Percentiles rank a stretch among this genome's conserved stretches.
Conservation (phyloP, 78 protist species). For the Guillardia theta region DNA sequence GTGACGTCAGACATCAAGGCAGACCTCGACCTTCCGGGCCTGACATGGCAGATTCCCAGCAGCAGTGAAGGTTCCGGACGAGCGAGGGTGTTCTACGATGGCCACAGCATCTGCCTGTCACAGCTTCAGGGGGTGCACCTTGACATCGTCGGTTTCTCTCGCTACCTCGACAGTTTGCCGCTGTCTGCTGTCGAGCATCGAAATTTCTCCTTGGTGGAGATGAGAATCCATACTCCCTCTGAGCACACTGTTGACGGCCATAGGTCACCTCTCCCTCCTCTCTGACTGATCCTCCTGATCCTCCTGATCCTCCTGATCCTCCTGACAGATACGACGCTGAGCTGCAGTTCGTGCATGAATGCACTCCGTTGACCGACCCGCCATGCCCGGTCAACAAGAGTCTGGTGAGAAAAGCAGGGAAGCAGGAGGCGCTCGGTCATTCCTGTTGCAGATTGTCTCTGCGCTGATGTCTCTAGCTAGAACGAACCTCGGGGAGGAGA, state of each 20-base stretch:
- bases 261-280: neutral
- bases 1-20: neutral
- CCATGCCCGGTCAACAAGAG: neutral
- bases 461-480: neutral
- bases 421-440: neutral
- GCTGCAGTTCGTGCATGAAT: neutral
- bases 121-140: neutral
- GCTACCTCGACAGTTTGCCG: neutral
- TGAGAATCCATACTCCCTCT: neutral
- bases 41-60: neutral
- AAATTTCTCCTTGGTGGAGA: neutral
- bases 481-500: neutral
- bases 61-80: neutral
- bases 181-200: neutral
- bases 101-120: neutral
- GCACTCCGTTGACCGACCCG: neutral
- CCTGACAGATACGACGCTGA: neutral
- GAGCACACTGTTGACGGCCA: slow-evolving; percentile 15
- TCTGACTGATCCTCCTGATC: neutral
- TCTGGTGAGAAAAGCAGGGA: neutral
- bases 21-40: neutral
- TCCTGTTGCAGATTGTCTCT: neutral
- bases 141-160: neutral
- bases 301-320: neutral
- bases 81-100: neutral